phyloP scores from a whole-genome alignment of 768 basidiomycete species.

The Polyporus arcularius region DNA sequence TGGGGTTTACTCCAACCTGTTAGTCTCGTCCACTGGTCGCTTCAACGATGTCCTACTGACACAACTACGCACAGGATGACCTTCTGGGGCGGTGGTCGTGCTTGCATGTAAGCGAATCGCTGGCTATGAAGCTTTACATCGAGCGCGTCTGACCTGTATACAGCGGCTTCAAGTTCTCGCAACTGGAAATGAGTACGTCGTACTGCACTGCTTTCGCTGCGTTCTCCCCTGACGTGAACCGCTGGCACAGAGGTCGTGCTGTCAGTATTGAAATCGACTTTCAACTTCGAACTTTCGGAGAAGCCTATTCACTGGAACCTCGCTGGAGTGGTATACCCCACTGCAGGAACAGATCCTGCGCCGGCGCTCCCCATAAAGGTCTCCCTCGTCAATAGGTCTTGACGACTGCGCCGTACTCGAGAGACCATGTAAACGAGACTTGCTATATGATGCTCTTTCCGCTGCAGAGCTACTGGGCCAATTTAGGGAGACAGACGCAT shows the following conservation, averaged over 20 bases:
- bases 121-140: background rate
- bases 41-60: background rate
- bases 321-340: constrained; percentile 27
- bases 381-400: background rate
- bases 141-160: background rate
- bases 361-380: constrained; percentile 27
- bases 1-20: constrained; percentile 23
- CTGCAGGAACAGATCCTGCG: constrained; percentile 9
- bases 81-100: constrained; percentile 29
- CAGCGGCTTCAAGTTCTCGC: constrained; percentile 27
- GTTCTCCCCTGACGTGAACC: background rate
- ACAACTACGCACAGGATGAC: constrained; percentile 24
- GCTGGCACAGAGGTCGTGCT: constrained; percentile 30
- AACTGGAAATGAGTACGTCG: constrained; percentile 23
- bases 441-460: no score
- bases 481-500: no score
- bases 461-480: no score
- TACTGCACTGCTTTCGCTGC: background rate
- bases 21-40: background rate
- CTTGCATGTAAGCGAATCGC: constrained; percentile 30
- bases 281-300: constrained; percentile 29
- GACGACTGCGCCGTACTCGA: background rate
- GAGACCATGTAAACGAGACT: no score
- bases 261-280: constrained; percentile 25
- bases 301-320: constrained; percentile 31